Evolutionary conservation across 108 stramenopile species (phyloP), one percentile per base, ranked within the genome.

Genomic region (Cyclotella sp.): DNA sequence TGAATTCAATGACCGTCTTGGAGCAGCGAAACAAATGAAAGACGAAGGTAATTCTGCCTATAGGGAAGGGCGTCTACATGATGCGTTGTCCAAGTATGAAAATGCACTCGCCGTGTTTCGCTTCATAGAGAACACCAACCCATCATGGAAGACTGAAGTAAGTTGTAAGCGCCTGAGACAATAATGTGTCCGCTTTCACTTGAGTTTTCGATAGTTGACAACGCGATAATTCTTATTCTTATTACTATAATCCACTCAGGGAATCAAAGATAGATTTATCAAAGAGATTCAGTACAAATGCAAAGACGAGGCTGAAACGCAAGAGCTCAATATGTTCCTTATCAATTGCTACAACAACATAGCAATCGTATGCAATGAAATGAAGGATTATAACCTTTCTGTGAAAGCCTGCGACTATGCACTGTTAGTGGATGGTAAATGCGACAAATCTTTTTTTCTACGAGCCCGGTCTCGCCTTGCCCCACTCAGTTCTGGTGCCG

Each of bases 241-340:
- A n/a, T n/a, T n/a, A n/a, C n/a, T n/a, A n/a, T n/a, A n/a, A n/a
- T n/a, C n/a, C 34, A 19, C 34, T 0, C 58, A 83, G 70, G 78
- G 83, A 16, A 86, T 86, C 51, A 75, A 70, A 68, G 85, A 86
- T 68, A 52, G 58, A 76, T 68, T 51, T 47, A n/a, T 86, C 10
- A 65, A 43, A 21, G 79, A 84, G 44, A 19, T 53, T 12, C n/a
- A 30, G 5, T 81, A 77, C 39, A 54, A 68, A 22, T 60, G 68
- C 55, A 49, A 45, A 53, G 66, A 43, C 34, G 54, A 63, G 27
- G 61, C 22, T n/a, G 77, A 85, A 47, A 18, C 53, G 9, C 63
- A 45, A 21, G 16, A 78, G 15, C 67, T 85, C 24, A 28, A 59
- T 13, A 21, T 43, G 16, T 75, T 85, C 14, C 70, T 82, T 40